Evolutionary conservation across 2,329 filamentous ascomycete genomes (phyloP).

Genomic region (Chrysoporthe puriensis): DNA sequence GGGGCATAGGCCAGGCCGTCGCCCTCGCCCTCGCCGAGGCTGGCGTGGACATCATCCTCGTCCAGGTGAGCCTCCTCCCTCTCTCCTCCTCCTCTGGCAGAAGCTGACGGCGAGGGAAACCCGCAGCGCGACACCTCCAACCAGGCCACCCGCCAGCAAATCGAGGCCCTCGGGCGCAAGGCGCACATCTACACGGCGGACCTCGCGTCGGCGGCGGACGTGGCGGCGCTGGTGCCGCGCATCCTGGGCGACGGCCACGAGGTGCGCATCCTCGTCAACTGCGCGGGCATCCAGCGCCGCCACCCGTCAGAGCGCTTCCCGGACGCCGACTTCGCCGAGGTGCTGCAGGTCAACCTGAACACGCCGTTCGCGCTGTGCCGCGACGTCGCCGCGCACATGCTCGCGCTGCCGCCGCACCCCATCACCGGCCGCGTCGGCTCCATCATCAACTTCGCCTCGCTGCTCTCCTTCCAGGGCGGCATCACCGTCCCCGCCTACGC

Average conservation of each 20-base stretch:
- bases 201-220: constrained; percentile 62
- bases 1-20: constrained; percentile 61
- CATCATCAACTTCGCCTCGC: constrained; percentile 83
- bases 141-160: constrained; percentile 59
- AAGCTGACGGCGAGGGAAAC: no score
- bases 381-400: constrained; percentile 80
- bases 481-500: constrained; percentile 89
- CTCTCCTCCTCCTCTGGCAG: background rate
- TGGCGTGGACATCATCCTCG: constrained; percentile 59
- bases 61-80: constrained; percentile 47
- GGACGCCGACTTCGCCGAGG: constrained; percentile 75
- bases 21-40: constrained; percentile 62
- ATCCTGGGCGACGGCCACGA: constrained; percentile 65
- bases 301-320: constrained; percentile 78
- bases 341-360: constrained; percentile 85
- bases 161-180: constrained; percentile 69
- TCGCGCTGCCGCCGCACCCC: constrained; percentile 54
- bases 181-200: constrained; percentile 71
- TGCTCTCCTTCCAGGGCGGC: constrained; percentile 85
- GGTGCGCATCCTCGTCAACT: constrained; percentile 82
- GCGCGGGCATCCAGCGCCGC: constrained; percentile 82
- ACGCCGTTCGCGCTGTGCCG: constrained; percentile 79
- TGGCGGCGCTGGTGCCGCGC: constrained; percentile 62
- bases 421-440: constrained; percentile 62
- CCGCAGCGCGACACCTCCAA: constrained; percentile 40